Conservation (phyloP, 345 rosid genomes). For the Brassica incana region DNA sequence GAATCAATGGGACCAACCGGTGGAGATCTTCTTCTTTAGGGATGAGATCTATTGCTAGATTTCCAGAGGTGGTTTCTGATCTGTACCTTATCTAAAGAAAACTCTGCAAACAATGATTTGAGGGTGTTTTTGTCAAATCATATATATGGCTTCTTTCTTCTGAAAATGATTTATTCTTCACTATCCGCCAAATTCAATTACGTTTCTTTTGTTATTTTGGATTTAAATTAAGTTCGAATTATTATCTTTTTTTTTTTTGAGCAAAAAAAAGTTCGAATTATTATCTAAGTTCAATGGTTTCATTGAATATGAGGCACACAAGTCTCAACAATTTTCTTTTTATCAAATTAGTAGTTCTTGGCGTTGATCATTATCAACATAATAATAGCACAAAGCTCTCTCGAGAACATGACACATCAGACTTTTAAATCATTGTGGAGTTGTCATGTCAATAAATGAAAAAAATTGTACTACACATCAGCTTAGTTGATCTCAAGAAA, state of each 20-base stretch:
- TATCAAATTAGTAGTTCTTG: background rate
- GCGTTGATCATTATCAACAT: background rate
- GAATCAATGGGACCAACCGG: background rate
- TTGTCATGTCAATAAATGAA: too few relatives aligned
- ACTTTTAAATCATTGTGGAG: too few relatives aligned
- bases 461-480: too few relatives aligned
- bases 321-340: background rate
- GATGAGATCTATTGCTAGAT: conserved; percentile 35
- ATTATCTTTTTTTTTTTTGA: background rate
- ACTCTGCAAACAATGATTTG: conserved; percentile 30
- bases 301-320: background rate
- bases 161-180: background rate
- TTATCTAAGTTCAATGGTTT: conserved; percentile 8
- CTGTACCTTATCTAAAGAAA: conserved; percentile 33
- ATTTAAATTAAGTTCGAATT: background rate
- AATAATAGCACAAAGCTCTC: too few relatives aligned
- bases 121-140: conserved; percentile 36
- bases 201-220: background rate
- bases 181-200: conserved; percentile 17
- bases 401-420: too few relatives aligned
- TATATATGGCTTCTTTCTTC: background rate
- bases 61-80: conserved; percentile 34
- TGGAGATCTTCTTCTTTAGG: background rate
- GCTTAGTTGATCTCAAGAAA: too few relatives aligned
- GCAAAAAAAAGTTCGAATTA: background rate